phyloP scores from a whole-genome alignment of 257 asterid genomes.

The Fraxinus anomala region DNA sequence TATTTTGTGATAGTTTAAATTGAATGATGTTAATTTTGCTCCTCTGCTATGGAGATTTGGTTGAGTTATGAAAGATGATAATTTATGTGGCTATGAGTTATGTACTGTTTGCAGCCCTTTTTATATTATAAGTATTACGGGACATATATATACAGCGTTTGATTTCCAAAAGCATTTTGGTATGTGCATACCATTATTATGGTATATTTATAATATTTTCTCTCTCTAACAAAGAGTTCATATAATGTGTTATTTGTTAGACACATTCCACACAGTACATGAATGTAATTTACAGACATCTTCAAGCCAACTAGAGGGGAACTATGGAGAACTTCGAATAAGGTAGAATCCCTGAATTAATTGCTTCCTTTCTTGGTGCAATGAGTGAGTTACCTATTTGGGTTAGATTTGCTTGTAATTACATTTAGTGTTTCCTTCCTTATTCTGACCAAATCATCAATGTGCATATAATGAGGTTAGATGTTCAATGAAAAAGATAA shows the following conservation, averaged over 20 bases:
- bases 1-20: not conserved
- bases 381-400: not conserved
- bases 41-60: not conserved
- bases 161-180: not conserved
- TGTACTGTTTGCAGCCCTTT: not conserved
- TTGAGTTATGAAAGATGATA: not conserved
- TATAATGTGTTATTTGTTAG: not conserved
- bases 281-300: not conserved
- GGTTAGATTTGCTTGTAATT: not conserved
- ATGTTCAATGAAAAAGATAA: not conserved
- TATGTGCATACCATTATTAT: not conserved
- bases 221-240: not conserved
- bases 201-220: not conserved
- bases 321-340: not conserved
- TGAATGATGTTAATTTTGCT: constrained; percentile 1
- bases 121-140: not conserved
- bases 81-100: not conserved
- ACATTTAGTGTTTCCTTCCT: not conserved
- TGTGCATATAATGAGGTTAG: not conserved
- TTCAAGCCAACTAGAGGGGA: not conserved
- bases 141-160: not conserved
- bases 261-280: not conserved
- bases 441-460: not conserved
- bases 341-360: not conserved
- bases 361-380: not conserved